phyloP scores from a whole-genome alignment of 352 stramenopile species.

The Globisporangium sylvaticum region DNA sequence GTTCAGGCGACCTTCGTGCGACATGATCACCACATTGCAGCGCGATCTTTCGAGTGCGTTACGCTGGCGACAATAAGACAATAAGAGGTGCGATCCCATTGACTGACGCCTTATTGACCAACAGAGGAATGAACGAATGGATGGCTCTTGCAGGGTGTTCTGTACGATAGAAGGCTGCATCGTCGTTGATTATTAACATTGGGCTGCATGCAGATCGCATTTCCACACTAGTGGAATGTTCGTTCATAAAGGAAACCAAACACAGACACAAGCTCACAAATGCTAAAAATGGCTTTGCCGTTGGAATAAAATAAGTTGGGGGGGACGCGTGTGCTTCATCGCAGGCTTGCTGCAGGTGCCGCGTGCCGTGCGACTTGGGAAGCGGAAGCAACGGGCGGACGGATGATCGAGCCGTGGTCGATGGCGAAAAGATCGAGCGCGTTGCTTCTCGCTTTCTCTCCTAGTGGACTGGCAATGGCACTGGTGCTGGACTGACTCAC shows the following conservation, averaged over 20 bases:
- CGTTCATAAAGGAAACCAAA: background rate
- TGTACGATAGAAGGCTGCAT: background rate
- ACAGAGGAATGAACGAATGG: background rate
- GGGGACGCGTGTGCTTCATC: background rate
- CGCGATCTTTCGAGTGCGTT: background rate
- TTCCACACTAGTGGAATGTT: background rate
- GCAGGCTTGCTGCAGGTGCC: background rate
- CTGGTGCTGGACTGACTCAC: background rate
- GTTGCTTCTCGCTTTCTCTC: background rate
- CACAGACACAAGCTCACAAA: background rate
- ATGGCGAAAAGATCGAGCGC: background rate
- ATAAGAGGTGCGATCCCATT: background rate
- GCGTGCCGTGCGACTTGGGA: background rate
- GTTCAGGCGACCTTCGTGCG: background rate
- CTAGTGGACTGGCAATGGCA: background rate
- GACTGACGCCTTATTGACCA: background rate
- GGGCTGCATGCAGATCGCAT: background rate
- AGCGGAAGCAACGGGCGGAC: background rate
- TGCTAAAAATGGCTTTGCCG: background rate
- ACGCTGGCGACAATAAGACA: background rate
- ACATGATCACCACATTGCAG: background rate
- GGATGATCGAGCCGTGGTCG: background rate
- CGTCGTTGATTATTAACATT: background rate
- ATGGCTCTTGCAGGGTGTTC: background rate
- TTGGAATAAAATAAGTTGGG: background rate